A percentile compares a stretch with the other conserved stretches of the same genome.
Conservation (phyloP, 371 early-diverging fungal genomes). For the Rhizopus delemar region DNA sequence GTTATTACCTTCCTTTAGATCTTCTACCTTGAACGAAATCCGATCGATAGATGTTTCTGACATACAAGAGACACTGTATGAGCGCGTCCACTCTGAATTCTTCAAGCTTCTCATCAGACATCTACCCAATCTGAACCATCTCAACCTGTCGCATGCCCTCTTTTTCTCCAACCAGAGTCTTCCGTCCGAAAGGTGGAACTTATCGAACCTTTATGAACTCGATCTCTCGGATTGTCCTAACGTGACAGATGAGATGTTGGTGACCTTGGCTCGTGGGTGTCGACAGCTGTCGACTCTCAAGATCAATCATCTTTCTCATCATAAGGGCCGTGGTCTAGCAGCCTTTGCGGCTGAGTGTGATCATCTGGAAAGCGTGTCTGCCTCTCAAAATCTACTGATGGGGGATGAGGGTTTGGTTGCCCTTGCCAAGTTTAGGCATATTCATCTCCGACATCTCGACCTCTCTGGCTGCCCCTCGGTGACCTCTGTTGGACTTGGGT, state of each 20-base stretch:
- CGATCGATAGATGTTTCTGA: conserved; percentile 22
- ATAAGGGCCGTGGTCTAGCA: conserved; percentile 31
- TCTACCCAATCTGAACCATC: conserved; percentile 14
- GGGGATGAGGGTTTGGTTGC: conserved; percentile 32
- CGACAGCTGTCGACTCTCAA: conserved; percentile 19
- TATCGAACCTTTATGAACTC: conserved; percentile 20
- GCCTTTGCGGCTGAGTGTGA: conserved; percentile 35
- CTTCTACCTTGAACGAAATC: conserved; percentile 7
- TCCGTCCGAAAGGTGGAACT: conserved; percentile 10
- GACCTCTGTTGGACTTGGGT: conserved; percentile 22
- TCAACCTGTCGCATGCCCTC: conserved; percentile 22
- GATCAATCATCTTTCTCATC: conserved; percentile 23
- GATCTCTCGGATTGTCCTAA: conserved; percentile 34
- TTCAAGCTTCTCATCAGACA: conserved; percentile 21
- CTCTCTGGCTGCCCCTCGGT: conserved; percentile 31
- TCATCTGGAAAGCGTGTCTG: conserved; percentile 21
- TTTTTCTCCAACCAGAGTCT: conserved; percentile 23
- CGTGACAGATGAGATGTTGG: conserved; percentile 33
- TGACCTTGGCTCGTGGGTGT: conserved; percentile 28
- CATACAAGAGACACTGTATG: conserved; percentile 36
- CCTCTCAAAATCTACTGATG: conserved; percentile 20
- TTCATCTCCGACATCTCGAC: conserved; percentile 30
- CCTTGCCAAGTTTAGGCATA: conserved; percentile 36
- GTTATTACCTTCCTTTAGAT: conserved; percentile 21
- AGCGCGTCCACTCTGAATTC: conserved; percentile 31